Base-by-base conservation (phyloP, 257 asterid genomes). In the Primulina eburnea region DNA sequence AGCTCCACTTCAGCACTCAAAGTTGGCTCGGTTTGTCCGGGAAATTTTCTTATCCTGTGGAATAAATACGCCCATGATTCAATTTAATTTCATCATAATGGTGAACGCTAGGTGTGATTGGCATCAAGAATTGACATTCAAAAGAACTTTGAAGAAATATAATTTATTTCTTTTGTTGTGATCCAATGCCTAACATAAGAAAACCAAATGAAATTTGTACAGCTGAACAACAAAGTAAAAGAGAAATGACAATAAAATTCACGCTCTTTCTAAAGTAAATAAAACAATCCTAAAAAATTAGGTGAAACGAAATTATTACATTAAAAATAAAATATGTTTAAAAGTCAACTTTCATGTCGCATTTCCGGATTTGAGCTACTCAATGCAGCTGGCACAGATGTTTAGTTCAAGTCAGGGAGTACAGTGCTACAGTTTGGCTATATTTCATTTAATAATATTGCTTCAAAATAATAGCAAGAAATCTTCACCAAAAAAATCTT, bases 1-100 rank as follows among this genome's bases (percentile, higher is more conserved):
- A 94, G 83, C 83, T 94, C 99, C 66, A 94, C 90, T 82, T 94
- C 99, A 70, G 99, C 99, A 75, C 99, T 94, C 85, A 94, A 70
- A 62, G 99, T 94, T 53, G 99, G 89, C 79, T 94, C 99, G 73
- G 99, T 94, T 85, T 94, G 99, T 60, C 99, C 99, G 20, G 99
- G 99, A 73, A 94, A 94, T 84, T 94, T 94, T 78, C 90, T 84
- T 73, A 94, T 94, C 95, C 99, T 94, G 94, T 73, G 80, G 70
- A 63, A 24, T 73, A 60, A 71, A 37, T 50, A 69, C 33, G 38
- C 30, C 62, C 67, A 75, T 65, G 53, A 66, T 61, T 18, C 66
- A 37, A 43, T 26, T 56, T 59, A 6, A 26, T 18, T 5, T 21
- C 33, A 59, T 64, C 33, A 24, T 17, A 43, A 61, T 2, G 16